A percentile compares a stretch with the other conserved stretches of the same genome.
phyloP scores from a whole-genome alignment of 768 basidiomycete species.

The Dentipellis fragilis region DNA sequence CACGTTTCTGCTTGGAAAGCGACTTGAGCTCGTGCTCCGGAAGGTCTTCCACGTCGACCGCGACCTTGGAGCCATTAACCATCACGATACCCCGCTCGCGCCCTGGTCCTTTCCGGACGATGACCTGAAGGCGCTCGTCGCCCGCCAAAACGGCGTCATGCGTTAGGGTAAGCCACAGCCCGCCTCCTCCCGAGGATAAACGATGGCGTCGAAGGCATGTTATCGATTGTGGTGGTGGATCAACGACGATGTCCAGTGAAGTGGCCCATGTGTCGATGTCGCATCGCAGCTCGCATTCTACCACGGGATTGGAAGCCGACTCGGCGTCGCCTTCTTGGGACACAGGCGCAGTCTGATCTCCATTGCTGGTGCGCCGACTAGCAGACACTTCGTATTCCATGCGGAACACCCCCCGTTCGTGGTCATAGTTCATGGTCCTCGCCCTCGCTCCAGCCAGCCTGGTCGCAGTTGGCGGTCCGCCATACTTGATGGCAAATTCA shows the following conservation, averaged over 20 bases:
- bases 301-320: slow-evolving; percentile 30
- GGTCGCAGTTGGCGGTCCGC: slow-evolving; percentile 88
- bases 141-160: slow-evolving; percentile 75
- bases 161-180: slow-evolving; percentile 86
- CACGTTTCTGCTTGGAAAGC: slow-evolving; percentile 73
- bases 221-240: slow-evolving; percentile 82
- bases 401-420: slow-evolving; percentile 71
- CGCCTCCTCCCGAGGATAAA: slow-evolving; percentile 79
- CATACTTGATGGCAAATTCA: slow-evolving; percentile 91
- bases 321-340: slow-evolving; percentile 15
- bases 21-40: slow-evolving; percentile 79
- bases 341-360: slow-evolving; percentile 5
- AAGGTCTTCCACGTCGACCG: slow-evolving; percentile 84
- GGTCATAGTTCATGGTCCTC: slow-evolving; percentile 72
- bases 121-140: slow-evolving; percentile 64
- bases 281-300: slow-evolving; percentile 88
- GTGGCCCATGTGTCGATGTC: slow-evolving; percentile 84
- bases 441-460: slow-evolving; percentile 71
- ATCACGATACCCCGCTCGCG: slow-evolving; percentile 72
- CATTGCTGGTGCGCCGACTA: slow-evolving; percentile 28
- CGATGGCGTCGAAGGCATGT: slow-evolving; percentile 81
- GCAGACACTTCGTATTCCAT: slow-evolving; percentile 74
- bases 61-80: slow-evolving; percentile 80
- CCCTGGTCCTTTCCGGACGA: slow-evolving; percentile 63
- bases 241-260: slow-evolving; percentile 80